Base-by-base conservation (phyloP, 768 basidiomycete species). In the Suillus occidentalis region DNA sequence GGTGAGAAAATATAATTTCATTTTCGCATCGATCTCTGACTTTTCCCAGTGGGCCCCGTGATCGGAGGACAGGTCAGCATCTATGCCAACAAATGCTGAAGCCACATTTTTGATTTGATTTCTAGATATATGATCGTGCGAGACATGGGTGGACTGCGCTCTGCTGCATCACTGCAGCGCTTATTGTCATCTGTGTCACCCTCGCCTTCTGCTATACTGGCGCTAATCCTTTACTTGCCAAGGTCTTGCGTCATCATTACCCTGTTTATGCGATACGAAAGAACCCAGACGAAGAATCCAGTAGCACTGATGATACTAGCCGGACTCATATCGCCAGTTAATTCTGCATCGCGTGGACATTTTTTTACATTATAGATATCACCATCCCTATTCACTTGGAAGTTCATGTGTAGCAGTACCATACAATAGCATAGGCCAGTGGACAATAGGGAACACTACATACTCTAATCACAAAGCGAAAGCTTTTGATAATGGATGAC, bases 61-160 rank as follows among this genome's bases (percentile, higher is more conserved):
- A 76, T 91, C 52, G 89, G 89, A 22, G 89, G 90, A 60, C 87
- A 91, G 81, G 89, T 79, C 63, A 59, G 71, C 79, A 9, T 37
- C 56, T 18, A 9, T n/a, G 36, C 63, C 40, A 18, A 14, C 28
- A 37, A 58, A 0, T 28, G 43, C 6, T 22, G 50, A 25, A 18
- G 42, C 61, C 34, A 14, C 37, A 52, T 22, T 60, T 40, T 60
- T 61, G 22, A 67, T 62, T 57, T 67, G 43, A 28, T 45, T 10
- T 58, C 6, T 43, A 91, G 89, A 80, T 91, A 31, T 91, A 89
- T 68, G 83, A 85, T 65, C 83, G 83, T 71, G 65, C 82, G 39
- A 73, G 64, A 37, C 74, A 79, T 18, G 90, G 90, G 8, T 92
- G 90, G 90, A 75, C 81, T 57, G 84, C 81, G 16, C 71, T 91